Percentiles rank a stretch among this genome's conserved stretches.
phyloP scores from a whole-genome alignment of 805 yeast genomes.

The Naumovozyma castellii region DNA sequence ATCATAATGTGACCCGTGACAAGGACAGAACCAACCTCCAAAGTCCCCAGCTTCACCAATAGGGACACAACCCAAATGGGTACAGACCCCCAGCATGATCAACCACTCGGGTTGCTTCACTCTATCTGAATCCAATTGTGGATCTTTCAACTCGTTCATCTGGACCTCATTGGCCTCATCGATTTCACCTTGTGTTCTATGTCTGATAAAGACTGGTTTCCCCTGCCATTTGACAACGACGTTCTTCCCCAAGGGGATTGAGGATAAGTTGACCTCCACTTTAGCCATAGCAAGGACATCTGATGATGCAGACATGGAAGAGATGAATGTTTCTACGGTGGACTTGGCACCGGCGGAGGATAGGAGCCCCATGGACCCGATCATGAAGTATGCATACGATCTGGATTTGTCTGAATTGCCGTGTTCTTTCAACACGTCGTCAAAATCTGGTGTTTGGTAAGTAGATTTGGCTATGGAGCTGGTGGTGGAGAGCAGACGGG shows the following conservation, averaged over 20 bases:
- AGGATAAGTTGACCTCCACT: slow-evolving; percentile 89
- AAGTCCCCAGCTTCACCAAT: slow-evolving; percentile 99
- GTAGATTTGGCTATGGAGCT: slow-evolving; percentile 45
- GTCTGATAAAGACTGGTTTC: slow-evolving; percentile 98
- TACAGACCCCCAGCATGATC: slow-evolving; percentile 98
- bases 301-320: slow-evolving; percentile 95
- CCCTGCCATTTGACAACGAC: slow-evolving; percentile 99
- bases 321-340: slow-evolving; percentile 85
- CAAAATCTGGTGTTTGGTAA: slow-evolving; percentile 87
- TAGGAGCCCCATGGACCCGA: slow-evolving; percentile 86
- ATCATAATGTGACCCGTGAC: slow-evolving; percentile 99
- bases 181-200: slow-evolving; percentile 88
- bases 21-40: slow-evolving; percentile 99
- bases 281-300: slow-evolving; percentile 99
- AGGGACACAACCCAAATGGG: slow-evolving; percentile 99
- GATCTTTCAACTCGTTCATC: slow-evolving; percentile 76
- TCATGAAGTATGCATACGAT: slow-evolving; percentile 92
- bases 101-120: slow-evolving; percentile 97
- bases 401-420: slow-evolving; percentile 68
- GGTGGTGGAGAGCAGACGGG: slow-evolving; percentile 12
- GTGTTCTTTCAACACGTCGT: slow-evolving; percentile 59
- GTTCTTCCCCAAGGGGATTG: slow-evolving; percentile 95
- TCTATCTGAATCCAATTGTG: slow-evolving; percentile 87
- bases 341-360: slow-evolving; percentile 93
- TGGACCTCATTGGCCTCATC: slow-evolving; percentile 87